A percentile compares a stretch with the other conserved stretches of the same genome.
phyloP scores from a whole-genome alignment of 768 basidiomycete species.

The Phanerochaete carnosa region DNA sequence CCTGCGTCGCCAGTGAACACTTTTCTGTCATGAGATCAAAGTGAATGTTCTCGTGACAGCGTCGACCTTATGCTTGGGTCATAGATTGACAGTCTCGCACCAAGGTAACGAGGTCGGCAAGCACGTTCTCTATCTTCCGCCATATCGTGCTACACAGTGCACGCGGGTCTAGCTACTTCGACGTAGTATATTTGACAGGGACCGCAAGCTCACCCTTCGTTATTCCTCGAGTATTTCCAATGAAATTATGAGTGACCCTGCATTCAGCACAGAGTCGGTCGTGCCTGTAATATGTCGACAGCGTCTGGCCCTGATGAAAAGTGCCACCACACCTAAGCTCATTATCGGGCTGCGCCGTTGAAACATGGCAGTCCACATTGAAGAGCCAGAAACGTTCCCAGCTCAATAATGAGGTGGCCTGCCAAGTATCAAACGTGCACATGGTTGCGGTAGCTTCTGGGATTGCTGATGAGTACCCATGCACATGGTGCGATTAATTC shows the following conservation, averaged over 20 bases:
- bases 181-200: neutral
- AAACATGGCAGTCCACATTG: neutral
- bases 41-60: neutral
- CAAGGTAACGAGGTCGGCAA: neutral
- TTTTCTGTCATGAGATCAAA: neutral
- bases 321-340: neutral
- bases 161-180: neutral
- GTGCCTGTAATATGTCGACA: neutral
- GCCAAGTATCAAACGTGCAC: slow-evolving; percentile 12
- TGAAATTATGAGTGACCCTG: neutral
- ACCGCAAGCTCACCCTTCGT: neutral
- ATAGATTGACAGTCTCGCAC: neutral
- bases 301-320: neutral
- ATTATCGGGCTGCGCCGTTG: neutral
- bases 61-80: neutral
- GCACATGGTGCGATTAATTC: slow-evolving; percentile 7
- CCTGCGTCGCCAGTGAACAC: neutral
- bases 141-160: neutral
- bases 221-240: neutral
- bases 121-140: neutral
- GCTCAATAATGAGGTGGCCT: neutral
- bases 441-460: slow-evolving; percentile 5
- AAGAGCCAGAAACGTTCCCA: neutral
- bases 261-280: neutral
- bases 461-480: neutral